Conservation (phyloP, 106 monocot species). For the Acanthochlamys bracteata region DNA sequence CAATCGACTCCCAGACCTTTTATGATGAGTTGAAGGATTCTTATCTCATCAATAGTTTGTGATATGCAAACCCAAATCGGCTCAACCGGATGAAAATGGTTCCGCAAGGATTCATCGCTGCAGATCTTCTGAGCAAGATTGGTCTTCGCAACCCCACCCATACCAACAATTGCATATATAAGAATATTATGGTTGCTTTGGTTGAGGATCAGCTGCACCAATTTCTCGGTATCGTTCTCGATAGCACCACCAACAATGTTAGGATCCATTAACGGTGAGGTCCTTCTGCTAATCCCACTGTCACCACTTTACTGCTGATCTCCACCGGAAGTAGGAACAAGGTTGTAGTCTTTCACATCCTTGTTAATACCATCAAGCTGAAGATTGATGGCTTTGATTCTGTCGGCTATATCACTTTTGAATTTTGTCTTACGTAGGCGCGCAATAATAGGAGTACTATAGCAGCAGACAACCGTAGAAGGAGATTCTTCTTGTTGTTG, state of each 20-base stretch:
- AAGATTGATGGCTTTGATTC: conserved; percentile 3
- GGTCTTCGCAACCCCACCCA: conserved; percentile 39
- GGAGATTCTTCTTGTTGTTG: not conserved
- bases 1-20: conserved; percentile 5
- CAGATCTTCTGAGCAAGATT: conserved; percentile 27
- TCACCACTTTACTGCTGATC: not conserved
- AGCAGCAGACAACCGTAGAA: not conserved
- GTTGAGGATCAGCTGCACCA: conserved; percentile 16
- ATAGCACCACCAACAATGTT: conserved; percentile 20
- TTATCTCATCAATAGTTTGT: conserved; percentile 9
- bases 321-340: not conserved
- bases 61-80: conserved; percentile 19
- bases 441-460: not conserved
- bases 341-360: conserved; percentile 6
- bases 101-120: conserved; percentile 4
- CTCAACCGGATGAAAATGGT: conserved; percentile 1
- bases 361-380: not conserved
- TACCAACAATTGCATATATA: conserved; percentile 21
- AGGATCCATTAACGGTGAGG: conserved; percentile 9
- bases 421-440: not conserved
- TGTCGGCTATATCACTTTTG: not conserved
- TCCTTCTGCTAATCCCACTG: not conserved
- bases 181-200: not conserved
- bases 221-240: conserved; percentile 10
- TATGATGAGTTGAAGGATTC: conserved; percentile 21